Evolutionary conservation across 2,329 filamentous ascomycete species (phyloP), one percentile per base, ranked within the genome.

Genomic region (Verticillium zaregamsianum): DNA sequence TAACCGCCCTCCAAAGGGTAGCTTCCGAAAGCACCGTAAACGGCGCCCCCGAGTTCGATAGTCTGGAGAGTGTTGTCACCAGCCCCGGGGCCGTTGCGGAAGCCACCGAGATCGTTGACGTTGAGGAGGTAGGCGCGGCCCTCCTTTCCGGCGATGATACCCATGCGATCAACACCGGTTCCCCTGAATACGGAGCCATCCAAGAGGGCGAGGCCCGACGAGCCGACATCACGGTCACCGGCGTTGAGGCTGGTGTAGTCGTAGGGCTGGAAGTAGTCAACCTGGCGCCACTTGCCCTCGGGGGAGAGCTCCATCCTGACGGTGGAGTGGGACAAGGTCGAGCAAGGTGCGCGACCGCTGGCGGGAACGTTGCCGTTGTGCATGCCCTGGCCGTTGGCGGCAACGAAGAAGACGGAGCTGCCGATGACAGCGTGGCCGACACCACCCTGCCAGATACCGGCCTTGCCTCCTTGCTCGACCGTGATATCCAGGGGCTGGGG

Each of bases 1-100:
- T 75, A 80, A 12, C 77, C 77, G 23, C 77, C 77, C 64, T 78
- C 77, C 2, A 73, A 64, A 1, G 77, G 77, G 61, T 79, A 79
- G 12, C 74, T 76, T 14, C 75, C 77, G 23, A 69, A 67, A 15
- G 72, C 75, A 28, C 73, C 75, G 60, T 75, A 77, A 9, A 77
- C 68, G 1, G 74, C 71, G 17, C 70, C 68, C 3, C 68, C 67
- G 9, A 71, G 71, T 37, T 68, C 66, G 31, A 76, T 72, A 2
- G 71, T 74, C 63, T 78, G 76, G 23, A 79, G 60, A 20, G 75
- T 66, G 11, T 69, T 70, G 64, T 79, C 76, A 1, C 70, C 71
- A 58, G 70, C 70, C 23, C 70, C 72, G 6, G 71, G 61, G 4
- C 76, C 76, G 45, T 76, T 70, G 32, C 73, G 73, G 59, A 74